A percentile compares a stretch with the other conserved stretches of the same genome.
phyloP scores from a whole-genome alignment of 345 rosid genomes.

The Firmiana major region DNA sequence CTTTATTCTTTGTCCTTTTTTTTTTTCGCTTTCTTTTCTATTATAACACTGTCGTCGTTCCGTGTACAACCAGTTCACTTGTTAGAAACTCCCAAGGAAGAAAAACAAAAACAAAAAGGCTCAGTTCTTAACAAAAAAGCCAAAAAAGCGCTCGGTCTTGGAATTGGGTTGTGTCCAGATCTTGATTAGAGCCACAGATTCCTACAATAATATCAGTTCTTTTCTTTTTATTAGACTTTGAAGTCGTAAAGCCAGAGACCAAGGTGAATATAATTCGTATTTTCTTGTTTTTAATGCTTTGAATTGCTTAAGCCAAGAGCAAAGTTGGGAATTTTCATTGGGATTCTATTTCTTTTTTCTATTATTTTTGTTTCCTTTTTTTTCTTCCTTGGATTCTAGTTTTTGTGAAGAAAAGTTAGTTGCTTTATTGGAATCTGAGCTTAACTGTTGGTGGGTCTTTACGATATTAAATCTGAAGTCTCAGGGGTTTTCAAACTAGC shows the following conservation, averaged over 20 bases:
- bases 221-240: slow-evolving; percentile 19
- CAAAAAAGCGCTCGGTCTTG: slow-evolving; percentile 18
- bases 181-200: slow-evolving; percentile 29
- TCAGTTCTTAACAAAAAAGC: neutral
- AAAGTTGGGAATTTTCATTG: slow-evolving; percentile 21
- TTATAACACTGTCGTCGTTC: neutral
- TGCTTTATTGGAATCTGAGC: slow-evolving; percentile 45
- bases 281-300: slow-evolving; percentile 12
- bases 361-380: slow-evolving; percentile 15
- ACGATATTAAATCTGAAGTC: slow-evolving; percentile 22
- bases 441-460: slow-evolving; percentile 27
- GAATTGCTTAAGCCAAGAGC: slow-evolving; percentile 4
- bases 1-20: neutral
- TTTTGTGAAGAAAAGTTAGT: slow-evolving; percentile 26
- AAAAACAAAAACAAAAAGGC: too few relatives aligned
- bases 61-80: slow-evolving; percentile 14
- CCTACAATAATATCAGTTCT: neutral
- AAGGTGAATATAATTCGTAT: slow-evolving; percentile 4
- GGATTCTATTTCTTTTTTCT: slow-evolving; percentile 12
- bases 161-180: slow-evolving; percentile 33
- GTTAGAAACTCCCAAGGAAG: neutral
- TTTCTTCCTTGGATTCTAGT: slow-evolving; percentile 33
- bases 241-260: slow-evolving; percentile 21
- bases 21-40: neutral
- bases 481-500: slow-evolving; percentile 2